phyloP scores from a whole-genome alignment of 306 rosid genomes.

The Trifolium dubium region DNA sequence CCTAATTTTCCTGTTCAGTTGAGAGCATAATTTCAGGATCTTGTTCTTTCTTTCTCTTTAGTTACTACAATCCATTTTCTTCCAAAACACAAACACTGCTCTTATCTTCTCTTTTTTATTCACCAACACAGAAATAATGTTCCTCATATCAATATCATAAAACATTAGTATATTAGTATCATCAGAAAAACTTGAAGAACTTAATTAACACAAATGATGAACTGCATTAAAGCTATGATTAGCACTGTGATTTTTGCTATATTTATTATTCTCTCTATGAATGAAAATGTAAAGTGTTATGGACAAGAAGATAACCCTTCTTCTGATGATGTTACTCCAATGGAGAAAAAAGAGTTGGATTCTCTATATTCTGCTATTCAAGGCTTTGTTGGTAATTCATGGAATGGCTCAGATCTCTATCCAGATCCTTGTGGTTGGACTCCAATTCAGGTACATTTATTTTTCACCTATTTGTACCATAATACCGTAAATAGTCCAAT shows the following conservation, averaged over 20 bases:
- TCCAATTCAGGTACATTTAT: conserved; percentile 79
- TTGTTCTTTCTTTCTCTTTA: conserved; percentile 47
- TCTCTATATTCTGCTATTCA: conserved; percentile 80
- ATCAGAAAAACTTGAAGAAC: no score
- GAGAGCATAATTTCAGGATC: conserved; percentile 42
- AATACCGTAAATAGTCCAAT: conserved; percentile 17
- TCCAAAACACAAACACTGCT: not conserved
- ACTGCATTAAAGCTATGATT: conserved; percentile 21
- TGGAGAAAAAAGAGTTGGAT: conserved; percentile 73
- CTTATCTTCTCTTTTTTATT: not conserved
- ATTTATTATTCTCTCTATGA: conserved; percentile 43
- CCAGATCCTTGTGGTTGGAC: conserved; percentile 99
- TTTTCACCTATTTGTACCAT: not conserved
- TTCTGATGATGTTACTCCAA: conserved; percentile 62
- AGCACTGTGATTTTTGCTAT: conserved; percentile 37
- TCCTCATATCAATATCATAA: no score
- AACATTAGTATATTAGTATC: no score
- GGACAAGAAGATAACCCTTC: conserved; percentile 54
- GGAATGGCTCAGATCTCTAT: conserved; percentile 98
- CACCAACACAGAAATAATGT: conserved; percentile 32
- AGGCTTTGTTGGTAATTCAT: conserved; percentile 90
- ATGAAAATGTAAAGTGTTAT: conserved; percentile 40
- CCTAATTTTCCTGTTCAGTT: conserved; percentile 12
- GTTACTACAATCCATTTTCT: conserved; percentile 24
- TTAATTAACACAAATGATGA: conserved; percentile 53